These are phyloP conservation scores for Pleomassaria siparia DNA, from an alignment of 2,329 filamentous ascomycete species.

Conservation along the genomic window DNA sequence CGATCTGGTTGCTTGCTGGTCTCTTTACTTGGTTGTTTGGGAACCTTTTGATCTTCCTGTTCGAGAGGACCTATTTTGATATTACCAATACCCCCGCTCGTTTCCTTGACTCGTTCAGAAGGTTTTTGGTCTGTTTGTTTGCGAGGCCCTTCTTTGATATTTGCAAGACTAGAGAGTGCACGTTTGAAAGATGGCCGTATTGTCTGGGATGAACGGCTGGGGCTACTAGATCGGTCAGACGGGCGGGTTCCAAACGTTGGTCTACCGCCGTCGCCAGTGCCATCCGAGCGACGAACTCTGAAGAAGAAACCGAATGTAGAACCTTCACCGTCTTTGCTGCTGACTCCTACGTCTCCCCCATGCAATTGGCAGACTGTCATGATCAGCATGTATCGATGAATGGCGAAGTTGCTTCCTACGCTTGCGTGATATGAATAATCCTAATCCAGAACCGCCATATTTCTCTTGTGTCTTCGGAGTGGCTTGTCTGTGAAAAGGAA, in stretches of 20 bases:
- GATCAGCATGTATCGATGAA: constrained; percentile 5
- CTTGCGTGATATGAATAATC: constrained; percentile 43
- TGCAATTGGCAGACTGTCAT: constrained; percentile 37
- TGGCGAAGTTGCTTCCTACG: constrained; percentile 15
- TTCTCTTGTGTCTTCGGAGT: constrained; percentile 44
- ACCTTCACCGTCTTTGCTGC: constrained; percentile 37
- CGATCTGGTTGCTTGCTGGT: too few species aligned
- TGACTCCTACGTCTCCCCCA: constrained; percentile 42
- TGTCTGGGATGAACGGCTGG: constrained; percentile 13
- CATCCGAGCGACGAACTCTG: constrained; percentile 33
- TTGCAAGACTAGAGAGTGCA: constrained; percentile 27
- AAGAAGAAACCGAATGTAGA: constrained; percentile 44
- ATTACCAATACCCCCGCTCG: too few species aligned
- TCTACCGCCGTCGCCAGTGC: constrained; percentile 21
- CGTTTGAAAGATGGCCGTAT: constrained; percentile 30
- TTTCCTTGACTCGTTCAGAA: too few species aligned
- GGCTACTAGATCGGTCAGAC: constrained; percentile 19
- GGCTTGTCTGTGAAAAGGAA: constrained; percentile 28
- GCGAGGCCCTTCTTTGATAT: constrained; percentile 25
- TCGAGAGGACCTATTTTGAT: too few species aligned
- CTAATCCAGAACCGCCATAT: constrained; percentile 46
- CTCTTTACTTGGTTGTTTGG: too few species aligned
- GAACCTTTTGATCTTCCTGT: too few species aligned
- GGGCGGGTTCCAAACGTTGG: constrained; percentile 25
- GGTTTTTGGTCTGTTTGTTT: constrained; percentile 11